Evolutionary conservation across 1,139 yeast genomes (phyloP).

Genomic region (Trichomonascaceae sp.): DNA sequence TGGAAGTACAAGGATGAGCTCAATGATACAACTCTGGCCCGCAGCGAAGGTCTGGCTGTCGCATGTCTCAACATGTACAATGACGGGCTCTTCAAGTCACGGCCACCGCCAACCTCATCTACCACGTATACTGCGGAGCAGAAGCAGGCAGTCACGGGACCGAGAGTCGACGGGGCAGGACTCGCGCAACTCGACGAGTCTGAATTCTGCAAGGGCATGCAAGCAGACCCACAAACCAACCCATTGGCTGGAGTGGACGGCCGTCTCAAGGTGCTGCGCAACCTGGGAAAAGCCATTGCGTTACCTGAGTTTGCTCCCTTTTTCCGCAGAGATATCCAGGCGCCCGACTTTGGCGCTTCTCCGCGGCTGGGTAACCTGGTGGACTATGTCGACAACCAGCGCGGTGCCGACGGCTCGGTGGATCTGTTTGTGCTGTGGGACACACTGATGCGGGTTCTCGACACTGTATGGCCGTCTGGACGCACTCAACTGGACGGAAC

Average conservation of each 20-base stretch:
- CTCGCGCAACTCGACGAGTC: constrained; percentile 24
- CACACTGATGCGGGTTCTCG: constrained; percentile 37
- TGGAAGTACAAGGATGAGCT: constrained; percentile 34
- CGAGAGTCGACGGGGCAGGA: constrained; percentile 32
- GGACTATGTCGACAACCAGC: constrained; percentile 23
- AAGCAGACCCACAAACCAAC: constrained; percentile 29
- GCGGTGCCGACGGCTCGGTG: constrained; percentile 11
- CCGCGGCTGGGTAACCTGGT: constrained; percentile 44
- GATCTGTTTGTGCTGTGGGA: constrained; percentile 38
- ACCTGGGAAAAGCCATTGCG: constrained; percentile 30
- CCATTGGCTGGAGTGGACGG: constrained; percentile 42
- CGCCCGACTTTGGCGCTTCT: constrained; percentile 32
- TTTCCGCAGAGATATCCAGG: no score
- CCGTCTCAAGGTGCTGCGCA: constrained; percentile 31
- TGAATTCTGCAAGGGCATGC: constrained; percentile 29
- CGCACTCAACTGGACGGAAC: constrained; percentile 35
- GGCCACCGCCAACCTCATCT: no score
- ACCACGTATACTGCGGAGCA: no score
- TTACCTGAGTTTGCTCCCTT: background rate
- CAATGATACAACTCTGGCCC: constrained; percentile 20
- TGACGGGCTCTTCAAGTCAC: constrained; percentile 33
- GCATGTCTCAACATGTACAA: constrained; percentile 42
- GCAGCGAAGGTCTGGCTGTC: constrained; percentile 51
- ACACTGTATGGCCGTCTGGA: constrained; percentile 46
- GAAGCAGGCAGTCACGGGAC: constrained; percentile 13